A percentile compares a stretch with the other conserved stretches of the same genome.
These are phyloP conservation scores for Lasiosphaeria miniovina DNA, from an alignment of 495 filamentous ascomycete genomes.

Conservation along the genomic window DNA sequence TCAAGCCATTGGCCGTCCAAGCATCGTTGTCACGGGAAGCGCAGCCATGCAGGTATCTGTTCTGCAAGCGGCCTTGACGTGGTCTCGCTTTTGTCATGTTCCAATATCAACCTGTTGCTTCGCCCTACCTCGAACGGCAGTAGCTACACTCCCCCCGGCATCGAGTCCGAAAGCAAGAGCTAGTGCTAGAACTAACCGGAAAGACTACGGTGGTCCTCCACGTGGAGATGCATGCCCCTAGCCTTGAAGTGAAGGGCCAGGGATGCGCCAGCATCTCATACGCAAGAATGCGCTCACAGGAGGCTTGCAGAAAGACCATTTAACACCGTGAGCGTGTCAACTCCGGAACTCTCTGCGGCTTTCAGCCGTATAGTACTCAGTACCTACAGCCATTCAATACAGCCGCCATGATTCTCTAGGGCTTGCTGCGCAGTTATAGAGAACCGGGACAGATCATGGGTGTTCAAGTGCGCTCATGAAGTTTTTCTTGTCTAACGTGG, in stretches of 20 bases:
- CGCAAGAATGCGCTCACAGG: neutral
- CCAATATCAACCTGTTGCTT: no score
- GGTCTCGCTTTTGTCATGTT: no score
- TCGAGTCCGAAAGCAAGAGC: no score
- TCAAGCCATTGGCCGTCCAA: no score
- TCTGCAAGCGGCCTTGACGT: no score
- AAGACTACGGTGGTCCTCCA: no score
- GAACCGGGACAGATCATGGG: neutral
- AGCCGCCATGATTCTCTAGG: neutral
- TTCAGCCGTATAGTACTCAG: neutral
- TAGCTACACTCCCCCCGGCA: no score
- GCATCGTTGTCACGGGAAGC: no score
- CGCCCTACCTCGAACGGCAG: no score
- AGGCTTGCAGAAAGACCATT: neutral
- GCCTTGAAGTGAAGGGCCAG: neutral
- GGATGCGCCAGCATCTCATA: slow-evolving; percentile 1
- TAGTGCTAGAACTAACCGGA: no score
- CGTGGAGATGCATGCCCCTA: neutral
- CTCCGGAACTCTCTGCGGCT: neutral
- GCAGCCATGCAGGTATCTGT: no score
- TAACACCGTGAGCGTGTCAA: neutral
- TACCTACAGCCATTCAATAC: neutral
- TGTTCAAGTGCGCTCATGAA: neutral
- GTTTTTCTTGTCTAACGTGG: neutral
- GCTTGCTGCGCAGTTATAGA: neutral